phyloP scores from a whole-genome alignment of 2,329 filamentous ascomycete genomes.

The Pseudogymnoascus sp. region DNA sequence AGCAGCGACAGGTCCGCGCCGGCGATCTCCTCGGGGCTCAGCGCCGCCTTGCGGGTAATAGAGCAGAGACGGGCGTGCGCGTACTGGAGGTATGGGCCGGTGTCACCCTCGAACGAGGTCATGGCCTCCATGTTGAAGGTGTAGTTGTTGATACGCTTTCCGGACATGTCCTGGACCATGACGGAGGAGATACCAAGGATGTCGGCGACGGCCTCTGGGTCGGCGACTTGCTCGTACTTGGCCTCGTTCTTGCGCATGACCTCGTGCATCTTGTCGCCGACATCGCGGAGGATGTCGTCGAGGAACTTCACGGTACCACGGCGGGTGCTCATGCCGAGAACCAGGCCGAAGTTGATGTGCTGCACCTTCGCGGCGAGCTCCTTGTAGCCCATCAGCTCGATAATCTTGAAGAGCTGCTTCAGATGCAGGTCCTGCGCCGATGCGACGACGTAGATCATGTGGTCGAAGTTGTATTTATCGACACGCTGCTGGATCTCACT shows the following conservation, averaged over 20 bases:
- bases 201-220: conserved; percentile 77
- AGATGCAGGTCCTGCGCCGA: conserved; percentile 67
- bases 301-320: conserved; percentile 69
- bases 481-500: conserved; percentile 63
- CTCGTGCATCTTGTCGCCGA: conserved; percentile 93
- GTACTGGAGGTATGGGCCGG: conserved; percentile 78
- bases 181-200: conserved; percentile 87
- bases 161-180: conserved; percentile 97
- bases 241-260: conserved; percentile 85
- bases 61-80: conserved; percentile 66
- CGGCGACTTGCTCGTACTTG: conserved; percentile 84
- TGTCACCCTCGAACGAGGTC: conserved; percentile 79
- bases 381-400: conserved; percentile 62
- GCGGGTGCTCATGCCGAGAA: conserved; percentile 63
- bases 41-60: conserved; percentile 50
- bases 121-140: conserved; percentile 74
- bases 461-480: conserved; percentile 60
- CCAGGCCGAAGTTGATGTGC: conserved; percentile 70
- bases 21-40: conserved; percentile 50
- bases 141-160: conserved; percentile 70
- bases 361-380: conserved; percentile 62
- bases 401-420: conserved; percentile 68
- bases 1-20: conserved; percentile 61
- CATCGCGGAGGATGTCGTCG: conserved; percentile 66
- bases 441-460: conserved; percentile 75